Base-by-base conservation (phyloP, 768 basidiomycete genomes). In the Russula foetens region DNA sequence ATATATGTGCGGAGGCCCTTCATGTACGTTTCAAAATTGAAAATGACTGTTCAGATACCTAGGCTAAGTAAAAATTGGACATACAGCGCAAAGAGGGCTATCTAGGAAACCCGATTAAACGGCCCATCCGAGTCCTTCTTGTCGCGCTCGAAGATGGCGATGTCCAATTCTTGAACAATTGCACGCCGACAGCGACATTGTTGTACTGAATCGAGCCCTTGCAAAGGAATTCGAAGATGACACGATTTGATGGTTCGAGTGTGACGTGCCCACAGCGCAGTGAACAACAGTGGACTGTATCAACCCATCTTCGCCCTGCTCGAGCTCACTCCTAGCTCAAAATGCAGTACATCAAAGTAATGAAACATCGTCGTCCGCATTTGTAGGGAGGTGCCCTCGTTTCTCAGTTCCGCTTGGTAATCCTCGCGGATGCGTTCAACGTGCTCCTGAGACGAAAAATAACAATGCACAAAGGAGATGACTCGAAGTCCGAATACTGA, bases 251-350 rank as follows among this genome's bases (percentile, higher is more conserved):
- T 7, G 85, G 84, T 67, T 90, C 84, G 53, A 98, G 77, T 2
- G 95, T 98, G 70, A 99, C 87, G 73, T 99, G 97, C 72, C 98
- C 93, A 72, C 88, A 96, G 31, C 95, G 90, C 52, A 99, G 76
- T 4, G 97, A 99, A 73, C 97, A 99, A 75, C 97, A 98, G 71
- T 97, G 97, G 57, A 98, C 94, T 0, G 97, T 99, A 71, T 99
- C 97, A 1, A 97, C 97, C 98, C 97, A 66, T 99, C 97, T 69
- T 98, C 97, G 46, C 96, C 97, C 74, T 99, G 98, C 77, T n/a
- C n/a, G n/a, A n/a, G n/a, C n/a, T 99, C 97, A 74, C 98, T 98
- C 65, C 97, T 97, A 49, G 95, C 95, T 80, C 97, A 91, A n/a
- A 99, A 88, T 35, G 97, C 38, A 98, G 81, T 69, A 85, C 84